Evolutionary conservation across 305 asterid genomes (phyloP), one percentile per base, ranked within the genome.

Genomic region (Solanum hybrid): DNA sequence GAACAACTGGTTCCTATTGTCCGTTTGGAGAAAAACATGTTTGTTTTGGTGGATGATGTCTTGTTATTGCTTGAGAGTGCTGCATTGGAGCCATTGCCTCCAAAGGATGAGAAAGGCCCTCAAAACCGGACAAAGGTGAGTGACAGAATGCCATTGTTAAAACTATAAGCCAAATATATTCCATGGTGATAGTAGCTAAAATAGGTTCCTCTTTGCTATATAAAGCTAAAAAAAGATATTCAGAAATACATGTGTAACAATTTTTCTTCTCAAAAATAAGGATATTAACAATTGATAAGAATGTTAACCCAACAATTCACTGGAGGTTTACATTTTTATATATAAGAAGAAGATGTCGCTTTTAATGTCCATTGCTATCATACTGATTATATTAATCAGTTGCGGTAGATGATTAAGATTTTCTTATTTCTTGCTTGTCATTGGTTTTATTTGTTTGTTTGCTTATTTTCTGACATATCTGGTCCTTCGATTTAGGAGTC

Each of bases 41-140:
- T 97, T 87, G 90, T 94, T 72, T 92, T 98, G 97, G 98, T 94
- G 90, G 99, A 95, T 94, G 99, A 97, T 92, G 99, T 98, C 89
- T 89, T 98, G 91, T 90, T 88, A 80, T 94, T 98, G 79, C 98
- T 98, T 89, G 97, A 97, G 95, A 95, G 99, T 90, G 98, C 98
- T 91, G 96, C 98, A 73, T 73, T 92, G 87, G 99, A 97, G 92
- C 99, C 99, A 38, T 94, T 98, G 93, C 99, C 99, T 90, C 98
- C 99, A 35, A 97, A 96, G 94, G 98, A 98, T 87, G 99, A 97
- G 90, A 98, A 97, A 93, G 99, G 98, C 81, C 99, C 99, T 86
- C 98, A 98, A 90, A 97, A 98, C 90, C 98, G 98, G 90, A 96
- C 95, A 27, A 97, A 96, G 98, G 99, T 95, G 92, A 92, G 91